Conservation (phyloP, 2,329 filamentous ascomycete species). For the Fusarium sp. region DNA sequence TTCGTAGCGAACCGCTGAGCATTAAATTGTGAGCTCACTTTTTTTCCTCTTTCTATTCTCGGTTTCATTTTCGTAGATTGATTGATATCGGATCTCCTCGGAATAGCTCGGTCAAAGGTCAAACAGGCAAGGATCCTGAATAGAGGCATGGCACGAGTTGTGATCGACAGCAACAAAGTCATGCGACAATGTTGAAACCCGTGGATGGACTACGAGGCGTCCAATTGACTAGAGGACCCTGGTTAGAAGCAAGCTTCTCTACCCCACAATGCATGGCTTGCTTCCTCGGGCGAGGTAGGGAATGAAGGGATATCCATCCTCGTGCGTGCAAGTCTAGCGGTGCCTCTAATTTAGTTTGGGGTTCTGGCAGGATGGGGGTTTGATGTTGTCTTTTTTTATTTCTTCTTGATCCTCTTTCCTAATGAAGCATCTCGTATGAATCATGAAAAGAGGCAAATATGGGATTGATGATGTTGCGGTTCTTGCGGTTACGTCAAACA, state of each 20-base stretch:
- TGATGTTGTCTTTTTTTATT: not conserved
- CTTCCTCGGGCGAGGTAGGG: not conserved
- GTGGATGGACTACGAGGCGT: not conserved
- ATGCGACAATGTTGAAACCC: slow-evolving; percentile 4
- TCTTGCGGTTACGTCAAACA: not conserved
- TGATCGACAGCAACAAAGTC: not conserved
- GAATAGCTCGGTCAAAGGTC: not conserved
- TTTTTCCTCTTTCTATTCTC: not conserved
- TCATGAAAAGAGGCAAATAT: slow-evolving; percentile 16
- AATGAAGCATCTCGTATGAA: not conserved
- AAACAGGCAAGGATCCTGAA: not conserved
- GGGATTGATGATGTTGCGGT: not conserved
- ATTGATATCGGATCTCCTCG: slow-evolving; percentile 7
- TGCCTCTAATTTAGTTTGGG: not conserved
- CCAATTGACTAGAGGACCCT: slow-evolving; percentile 3
- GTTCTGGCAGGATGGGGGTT: not conserved
- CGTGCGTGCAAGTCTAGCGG: not conserved
- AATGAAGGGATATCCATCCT: not conserved
- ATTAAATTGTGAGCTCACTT: not conserved
- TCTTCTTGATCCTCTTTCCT: not conserved
- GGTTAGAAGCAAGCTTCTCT: not conserved
- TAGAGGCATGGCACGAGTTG: not conserved
- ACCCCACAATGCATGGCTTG: slow-evolving; percentile 21
- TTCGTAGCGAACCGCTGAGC: not conserved
- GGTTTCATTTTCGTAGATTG: not conserved